Evolutionary conservation across 345 rosid species (phyloP), one percentile per base, ranked within the genome.

Genomic region (Boechera stricta): DNA sequence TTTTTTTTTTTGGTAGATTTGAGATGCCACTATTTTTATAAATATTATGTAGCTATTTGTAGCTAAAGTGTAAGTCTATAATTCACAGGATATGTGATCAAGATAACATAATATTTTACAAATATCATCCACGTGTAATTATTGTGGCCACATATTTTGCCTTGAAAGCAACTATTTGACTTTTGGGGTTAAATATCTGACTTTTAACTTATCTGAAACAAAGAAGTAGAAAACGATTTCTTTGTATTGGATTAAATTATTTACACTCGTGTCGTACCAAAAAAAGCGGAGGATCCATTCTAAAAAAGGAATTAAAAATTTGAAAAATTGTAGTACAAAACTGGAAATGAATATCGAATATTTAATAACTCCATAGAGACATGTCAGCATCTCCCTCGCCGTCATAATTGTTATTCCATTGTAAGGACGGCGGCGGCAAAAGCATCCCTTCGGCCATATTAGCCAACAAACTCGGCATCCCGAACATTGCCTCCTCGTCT

Each of bases 391-490:
- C 54, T 10, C 11, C 73, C 32, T 82, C 88, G 38, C 35, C 26
- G 5, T 28, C 68, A 44, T 64, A 15, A 44, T 28, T 15, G 0
- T 44, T 6, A 28, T 64, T 64, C 52, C 68, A 64, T 28, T 64
- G 68, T 7, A 44, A 15, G 2, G 53, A 28, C 8, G 68, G 68
- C 5, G 36, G 53, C 1, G 95, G 85, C 81, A 92, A 42, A 53
- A 92, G 68, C 97, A 90, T 85, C 15, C 85, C 93, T 54, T 85
- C 87, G 0, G 97, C 97, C 95, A 92, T 88, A 62, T 74, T 84
- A 13, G 84, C 80, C 49, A 87, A 33, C 68, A 88, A 64, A 31
- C 81, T 83, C 15, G 91, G 91, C 87, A 89, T 86, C 38, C 86
- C 88, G 57, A 90, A 90, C 21, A 74, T 80, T 6, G 64, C 84